Conservation (phyloP, 805 yeast genomes). For the Pichia exigua region DNA sequence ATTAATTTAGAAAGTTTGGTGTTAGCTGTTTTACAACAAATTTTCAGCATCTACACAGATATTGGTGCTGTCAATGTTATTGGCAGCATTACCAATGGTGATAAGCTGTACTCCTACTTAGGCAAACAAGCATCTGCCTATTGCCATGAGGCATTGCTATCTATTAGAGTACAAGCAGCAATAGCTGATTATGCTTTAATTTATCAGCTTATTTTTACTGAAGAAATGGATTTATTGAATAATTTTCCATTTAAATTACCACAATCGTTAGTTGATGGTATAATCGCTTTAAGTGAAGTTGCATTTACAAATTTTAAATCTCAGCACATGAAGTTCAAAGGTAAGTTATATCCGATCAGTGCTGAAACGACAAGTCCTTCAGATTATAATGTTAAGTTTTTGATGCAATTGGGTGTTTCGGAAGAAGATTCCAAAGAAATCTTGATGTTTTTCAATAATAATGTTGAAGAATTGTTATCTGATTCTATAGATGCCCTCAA, state of each 20-base stretch:
- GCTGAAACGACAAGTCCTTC: constrained; percentile 37
- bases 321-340: constrained; percentile 28
- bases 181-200: constrained; percentile 34
- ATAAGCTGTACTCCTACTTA: constrained; percentile 34
- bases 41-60: constrained; percentile 39
- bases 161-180: constrained; percentile 33
- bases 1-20: constrained; percentile 21
- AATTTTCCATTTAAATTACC: constrained; percentile 27
- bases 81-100: constrained; percentile 27
- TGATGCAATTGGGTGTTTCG: constrained; percentile 26
- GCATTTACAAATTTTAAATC: constrained; percentile 33
- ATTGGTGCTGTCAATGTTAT: constrained; percentile 30
- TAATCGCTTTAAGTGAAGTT: constrained; percentile 37
- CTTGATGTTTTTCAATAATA: constrained; percentile 17
- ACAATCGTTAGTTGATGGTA: constrained; percentile 34
- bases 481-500: constrained; percentile 14
- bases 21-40: constrained; percentile 18
- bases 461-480: constrained; percentile 14
- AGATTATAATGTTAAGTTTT: constrained; percentile 26
- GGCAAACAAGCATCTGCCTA: constrained; percentile 18
- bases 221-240: constrained; percentile 17
- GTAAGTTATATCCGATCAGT: constrained; percentile 31
- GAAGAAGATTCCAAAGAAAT: constrained; percentile 26
- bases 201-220: constrained; percentile 26
- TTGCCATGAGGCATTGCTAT: constrained; percentile 19